Conservation (phyloP, 2,329 filamentous ascomycete species). For the Ophiostoma quercus region DNA sequence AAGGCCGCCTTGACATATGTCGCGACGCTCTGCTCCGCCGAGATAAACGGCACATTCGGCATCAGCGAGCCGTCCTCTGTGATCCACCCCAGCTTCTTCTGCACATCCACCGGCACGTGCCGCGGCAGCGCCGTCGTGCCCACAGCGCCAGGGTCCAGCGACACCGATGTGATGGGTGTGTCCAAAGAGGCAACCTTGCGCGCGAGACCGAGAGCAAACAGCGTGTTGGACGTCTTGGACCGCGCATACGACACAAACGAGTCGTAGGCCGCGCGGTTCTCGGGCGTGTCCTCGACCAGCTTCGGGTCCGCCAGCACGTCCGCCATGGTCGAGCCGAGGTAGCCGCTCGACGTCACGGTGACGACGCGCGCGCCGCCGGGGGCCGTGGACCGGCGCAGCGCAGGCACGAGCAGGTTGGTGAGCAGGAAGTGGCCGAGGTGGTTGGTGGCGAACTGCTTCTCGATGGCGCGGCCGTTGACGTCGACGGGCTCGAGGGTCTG, state of each 20-base stretch:
- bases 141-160: conserved; percentile 40
- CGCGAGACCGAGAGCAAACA: conserved; percentile 41
- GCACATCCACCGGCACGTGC: conserved; percentile 15
- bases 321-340: conserved; percentile 38
- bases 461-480: conserved; percentile 31
- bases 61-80: conserved; percentile 39
- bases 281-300: conserved; percentile 34
- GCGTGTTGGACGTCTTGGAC: conserved; percentile 49
- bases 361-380: conserved; percentile 37
- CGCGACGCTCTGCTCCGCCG: conserved; percentile 32
- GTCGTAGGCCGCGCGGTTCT: conserved; percentile 29
- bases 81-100: conserved; percentile 27
- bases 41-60: conserved; percentile 26
- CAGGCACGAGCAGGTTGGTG: conserved; percentile 44
- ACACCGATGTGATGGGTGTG: conserved; percentile 36
- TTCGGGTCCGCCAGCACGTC: conserved; percentile 44
- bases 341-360: conserved; percentile 40
- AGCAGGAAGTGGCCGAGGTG: conserved; percentile 48
- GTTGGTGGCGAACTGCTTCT: conserved; percentile 45
- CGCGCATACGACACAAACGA: conserved; percentile 43
- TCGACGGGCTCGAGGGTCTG: conserved; percentile 33
- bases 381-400: conserved; percentile 35
- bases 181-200: conserved; percentile 31
- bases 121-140: conserved; percentile 22
- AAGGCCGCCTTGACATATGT: conserved; percentile 38